These are phyloP conservation scores for Atalantia buxifolia DNA, from an alignment of 345 rosid species.

Conservation along the genomic window DNA sequence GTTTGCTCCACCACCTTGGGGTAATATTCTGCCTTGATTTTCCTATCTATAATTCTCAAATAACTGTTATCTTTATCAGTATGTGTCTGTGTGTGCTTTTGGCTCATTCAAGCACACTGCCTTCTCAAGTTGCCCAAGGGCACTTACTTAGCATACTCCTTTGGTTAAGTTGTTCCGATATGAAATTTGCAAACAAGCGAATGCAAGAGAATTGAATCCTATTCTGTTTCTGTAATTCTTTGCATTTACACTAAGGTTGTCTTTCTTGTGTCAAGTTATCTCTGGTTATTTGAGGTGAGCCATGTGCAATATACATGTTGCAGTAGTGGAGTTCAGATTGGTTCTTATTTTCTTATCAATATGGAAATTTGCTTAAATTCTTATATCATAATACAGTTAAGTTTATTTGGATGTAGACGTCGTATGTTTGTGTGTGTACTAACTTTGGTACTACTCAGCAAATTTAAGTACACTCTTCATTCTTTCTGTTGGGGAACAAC, in stretches of 20 bases:
- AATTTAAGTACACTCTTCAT: background rate
- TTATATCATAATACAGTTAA: background rate
- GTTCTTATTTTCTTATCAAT: background rate
- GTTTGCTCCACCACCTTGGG: slow-evolving; percentile 99
- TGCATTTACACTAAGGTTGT: background rate
- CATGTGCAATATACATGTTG: background rate
- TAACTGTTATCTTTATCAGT: background rate
- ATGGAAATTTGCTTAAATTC: background rate
- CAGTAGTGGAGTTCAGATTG: background rate
- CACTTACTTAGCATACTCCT: too few species aligned
- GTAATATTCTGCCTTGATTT: slow-evolving; percentile 32
- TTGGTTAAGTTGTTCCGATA: background rate
- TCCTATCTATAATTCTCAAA: background rate
- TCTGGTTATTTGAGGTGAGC: background rate
- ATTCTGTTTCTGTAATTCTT: background rate
- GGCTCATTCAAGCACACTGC: background rate
- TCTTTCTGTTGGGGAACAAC: background rate
- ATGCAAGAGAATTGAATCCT: background rate
- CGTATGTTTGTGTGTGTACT: background rate
- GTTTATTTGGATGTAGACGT: background rate
- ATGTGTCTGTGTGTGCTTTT: background rate
- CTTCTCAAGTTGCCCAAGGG: background rate
- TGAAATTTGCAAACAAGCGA: background rate
- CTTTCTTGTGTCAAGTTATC: background rate
- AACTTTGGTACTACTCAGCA: background rate